Evolutionary conservation across 2,329 filamentous ascomycete species (phyloP).

Genomic region (Byssothecium circinans): DNA sequence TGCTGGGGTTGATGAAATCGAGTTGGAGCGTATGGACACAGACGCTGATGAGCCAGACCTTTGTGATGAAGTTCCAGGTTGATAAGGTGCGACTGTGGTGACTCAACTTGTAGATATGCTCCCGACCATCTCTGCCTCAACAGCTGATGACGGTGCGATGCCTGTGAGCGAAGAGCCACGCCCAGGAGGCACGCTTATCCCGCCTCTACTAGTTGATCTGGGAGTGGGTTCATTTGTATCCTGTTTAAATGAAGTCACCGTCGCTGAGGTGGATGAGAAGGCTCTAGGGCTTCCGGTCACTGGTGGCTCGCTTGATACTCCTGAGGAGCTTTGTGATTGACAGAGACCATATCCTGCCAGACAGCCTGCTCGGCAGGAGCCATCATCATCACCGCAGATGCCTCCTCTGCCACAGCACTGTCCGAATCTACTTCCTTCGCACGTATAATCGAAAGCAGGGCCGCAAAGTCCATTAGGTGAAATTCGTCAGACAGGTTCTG

Average conservation of each 20-base stretch:
- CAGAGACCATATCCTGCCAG: not conserved
- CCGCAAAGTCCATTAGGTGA: slow-evolving; percentile 7
- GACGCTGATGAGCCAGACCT: not conserved
- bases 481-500: not conserved
- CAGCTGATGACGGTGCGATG: not conserved
- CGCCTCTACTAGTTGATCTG: not conserved
- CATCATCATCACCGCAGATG: not conserved
- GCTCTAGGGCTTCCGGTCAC: not conserved
- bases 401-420: slow-evolving; percentile 4
- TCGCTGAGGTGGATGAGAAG: not conserved
- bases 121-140: not conserved
- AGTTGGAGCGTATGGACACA: not conserved
- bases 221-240: not conserved
- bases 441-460: slow-evolving; percentile 1
- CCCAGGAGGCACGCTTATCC: not conserved
- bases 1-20: not conserved
- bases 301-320: not conserved
- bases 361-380: not conserved
- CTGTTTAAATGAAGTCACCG: not conserved
- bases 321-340: not conserved
- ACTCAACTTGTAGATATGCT: not conserved
- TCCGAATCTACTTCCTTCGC: slow-evolving; percentile 3
- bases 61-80: not conserved
- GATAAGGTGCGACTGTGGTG: not conserved
- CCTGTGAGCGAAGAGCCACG: not conserved